phyloP scores from a whole-genome alignment of 768 basidiomycete genomes.

The Erythrobasidium yunnanense region DNA sequence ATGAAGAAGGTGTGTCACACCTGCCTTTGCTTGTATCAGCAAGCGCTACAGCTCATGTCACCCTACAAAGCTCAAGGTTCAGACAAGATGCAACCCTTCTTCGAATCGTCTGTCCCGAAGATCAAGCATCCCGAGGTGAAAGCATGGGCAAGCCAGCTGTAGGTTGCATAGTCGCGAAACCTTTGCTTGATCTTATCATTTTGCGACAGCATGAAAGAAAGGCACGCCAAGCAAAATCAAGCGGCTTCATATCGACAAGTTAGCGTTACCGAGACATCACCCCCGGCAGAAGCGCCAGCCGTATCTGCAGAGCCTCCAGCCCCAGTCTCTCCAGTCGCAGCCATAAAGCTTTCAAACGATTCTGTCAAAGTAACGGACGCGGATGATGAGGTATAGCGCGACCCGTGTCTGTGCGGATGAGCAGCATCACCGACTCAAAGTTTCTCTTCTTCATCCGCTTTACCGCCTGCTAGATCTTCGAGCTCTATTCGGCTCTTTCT shows the following conservation, averaged over 20 bases:
- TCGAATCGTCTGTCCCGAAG: conserved; percentile 17
- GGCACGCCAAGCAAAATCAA: not conserved
- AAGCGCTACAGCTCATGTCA: not conserved
- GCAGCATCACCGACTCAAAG: too few relatives aligned
- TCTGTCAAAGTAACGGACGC: not conserved
- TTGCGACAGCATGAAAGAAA: not conserved
- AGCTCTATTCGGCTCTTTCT: conserved; percentile 11
- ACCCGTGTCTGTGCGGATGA: too few relatives aligned
- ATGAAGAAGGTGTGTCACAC: conserved; percentile 13
- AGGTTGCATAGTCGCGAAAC: not conserved
- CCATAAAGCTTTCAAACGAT: not conserved
- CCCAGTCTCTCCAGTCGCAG: too few relatives aligned
- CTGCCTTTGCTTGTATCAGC: not conserved
- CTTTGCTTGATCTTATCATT: not conserved
- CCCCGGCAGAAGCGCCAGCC: not conserved
- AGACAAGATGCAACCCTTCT: conserved; percentile 7
- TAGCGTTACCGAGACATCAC: not conserved
- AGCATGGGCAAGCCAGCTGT: conserved; percentile 10
- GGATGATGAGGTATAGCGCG: conserved; percentile 16
- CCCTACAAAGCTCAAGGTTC: not conserved
- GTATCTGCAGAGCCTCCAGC: not conserved
- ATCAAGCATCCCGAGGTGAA: conserved; percentile 13
- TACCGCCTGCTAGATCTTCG: conserved; percentile 6
- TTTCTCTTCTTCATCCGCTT: not conserved
- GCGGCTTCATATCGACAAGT: not conserved